Evolutionary conservation across 305 asterid genomes (phyloP).

Genomic region (Solanum chacoense): DNA sequence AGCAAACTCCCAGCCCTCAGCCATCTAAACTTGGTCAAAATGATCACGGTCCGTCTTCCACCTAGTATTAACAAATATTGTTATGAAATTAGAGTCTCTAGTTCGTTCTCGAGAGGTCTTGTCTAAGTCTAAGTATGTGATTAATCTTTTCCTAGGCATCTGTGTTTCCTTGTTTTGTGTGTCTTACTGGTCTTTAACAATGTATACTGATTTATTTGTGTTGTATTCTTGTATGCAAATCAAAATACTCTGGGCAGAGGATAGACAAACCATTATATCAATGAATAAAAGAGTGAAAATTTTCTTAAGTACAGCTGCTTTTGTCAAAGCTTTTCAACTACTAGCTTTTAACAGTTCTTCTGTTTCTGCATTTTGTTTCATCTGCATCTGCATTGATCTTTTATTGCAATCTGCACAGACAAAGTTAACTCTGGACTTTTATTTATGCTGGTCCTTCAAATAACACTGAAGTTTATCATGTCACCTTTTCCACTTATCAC

Average conservation of each 20-base stretch:
- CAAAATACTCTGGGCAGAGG: slow-evolving; percentile 1
- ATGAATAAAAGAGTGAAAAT: neutral
- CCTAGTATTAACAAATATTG: neutral
- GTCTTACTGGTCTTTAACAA: neutral
- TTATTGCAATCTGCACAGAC: neutral
- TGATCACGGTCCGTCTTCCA: neutral
- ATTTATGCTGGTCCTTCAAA: neutral
- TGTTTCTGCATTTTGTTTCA: neutral
- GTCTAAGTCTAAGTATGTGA: neutral
- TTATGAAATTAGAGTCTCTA: slow-evolving; percentile 6
- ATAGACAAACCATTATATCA: neutral
- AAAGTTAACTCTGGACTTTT: neutral
- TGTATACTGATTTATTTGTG: neutral
- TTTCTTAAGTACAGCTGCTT: neutral
- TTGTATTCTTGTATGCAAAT: neutral
- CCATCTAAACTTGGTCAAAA: slow-evolving; percentile 11
- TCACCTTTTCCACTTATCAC: neutral
- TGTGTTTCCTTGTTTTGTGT: neutral
- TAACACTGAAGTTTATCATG: neutral
- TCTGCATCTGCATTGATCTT: neutral
- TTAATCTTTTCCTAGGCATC: neutral
- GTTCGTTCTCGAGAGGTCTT: slow-evolving; percentile 8
- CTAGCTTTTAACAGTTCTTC: neutral
- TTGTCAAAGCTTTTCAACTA: neutral
- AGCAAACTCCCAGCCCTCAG: slow-evolving; percentile 21